Evolutionary conservation across 1,284 basidiomycete genomes (phyloP), one percentile per base, ranked within the genome.

Genomic region (Ganoderma sp.): DNA sequence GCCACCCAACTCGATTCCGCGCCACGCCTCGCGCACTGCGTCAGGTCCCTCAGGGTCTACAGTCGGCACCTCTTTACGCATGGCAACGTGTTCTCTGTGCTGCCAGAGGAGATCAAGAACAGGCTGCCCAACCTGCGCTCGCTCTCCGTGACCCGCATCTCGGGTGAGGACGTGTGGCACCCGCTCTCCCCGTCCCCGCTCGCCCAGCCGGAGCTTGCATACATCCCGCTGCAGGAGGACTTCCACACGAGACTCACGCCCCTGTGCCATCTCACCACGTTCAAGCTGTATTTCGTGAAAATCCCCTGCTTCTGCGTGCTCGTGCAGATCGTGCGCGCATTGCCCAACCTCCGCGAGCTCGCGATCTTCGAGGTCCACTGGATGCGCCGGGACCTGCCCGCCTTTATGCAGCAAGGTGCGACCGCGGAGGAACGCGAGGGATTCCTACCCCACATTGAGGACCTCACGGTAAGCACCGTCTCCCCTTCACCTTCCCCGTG

Each of bases 311-410:
- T 52, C 48, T 52, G 48, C 48, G 48, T 25, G 48, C 48, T 52
- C 22, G 48, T 22, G 48, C 48, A 22, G 12, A 52, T 52, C 48
- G 22, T 52, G 3, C 48, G 48, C 1, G 48, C 48, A 0, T 52
- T 52, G 22, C 48, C 25, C 48, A 52, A 52, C 48, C 48, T 52
- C 22, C 48, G 48, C 48, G 48, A 25, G 12, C 48, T 52, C 1
- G 48, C 48, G 3, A 14, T 52, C 48, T 25, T 52, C 48, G 48
- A 52, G n/a, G 48, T 52, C 48, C 48, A 52, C 48, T 52, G 48
- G 48, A 14, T 8, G 4, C 14, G 14, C 48, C 25, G 12, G 12
- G 48, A 52, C 3, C 48, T 12, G 4, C 48, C 48, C n/a, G 10
- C 48, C 10, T 52, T 25, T 12, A 52, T 52, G 48, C 48, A 25